Percentiles rank a stretch among this genome's conserved stretches.
Conservation (phyloP, 345 rosid genomes). For the Raphanus raphanistrum region DNA sequence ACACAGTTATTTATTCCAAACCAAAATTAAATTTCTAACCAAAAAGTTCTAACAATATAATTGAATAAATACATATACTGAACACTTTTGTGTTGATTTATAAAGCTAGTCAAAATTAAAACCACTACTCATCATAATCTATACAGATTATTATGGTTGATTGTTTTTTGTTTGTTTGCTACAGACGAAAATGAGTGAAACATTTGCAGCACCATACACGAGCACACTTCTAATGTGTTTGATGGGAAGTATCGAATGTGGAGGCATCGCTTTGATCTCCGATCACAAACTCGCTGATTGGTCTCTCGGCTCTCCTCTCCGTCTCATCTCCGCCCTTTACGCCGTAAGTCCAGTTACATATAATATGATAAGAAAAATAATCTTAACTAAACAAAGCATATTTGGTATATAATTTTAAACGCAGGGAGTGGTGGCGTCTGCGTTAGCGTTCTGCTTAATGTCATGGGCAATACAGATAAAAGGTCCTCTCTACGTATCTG, state of each 20-base stretch:
- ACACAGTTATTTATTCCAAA: no score
- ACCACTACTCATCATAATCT: neutral
- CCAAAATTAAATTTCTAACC: no score
- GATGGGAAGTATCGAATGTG: constrained; percentile 68
- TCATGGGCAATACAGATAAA: constrained; percentile 71
- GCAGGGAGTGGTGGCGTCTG: constrained; percentile 82
- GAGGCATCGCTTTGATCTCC: constrained; percentile 42
- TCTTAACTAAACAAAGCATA: neutral
- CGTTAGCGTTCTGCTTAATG: constrained; percentile 60
- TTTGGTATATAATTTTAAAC: neutral
- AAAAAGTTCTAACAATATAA: no score
- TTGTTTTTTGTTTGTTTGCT: neutral
- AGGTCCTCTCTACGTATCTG: constrained; percentile 89
- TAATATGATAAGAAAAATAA: neutral
- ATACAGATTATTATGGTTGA: neutral
- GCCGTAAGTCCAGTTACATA: constrained; percentile 46
- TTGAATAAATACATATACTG: no score
- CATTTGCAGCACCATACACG: constrained; percentile 82
- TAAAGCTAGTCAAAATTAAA: neutral
- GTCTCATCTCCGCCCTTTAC: constrained; percentile 64
- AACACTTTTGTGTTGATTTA: no score
- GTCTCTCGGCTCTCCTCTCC: constrained; percentile 57
- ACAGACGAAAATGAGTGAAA: constrained; percentile 64
- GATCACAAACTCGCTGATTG: constrained; percentile 53
- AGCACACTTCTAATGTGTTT: constrained; percentile 69